These are phyloP conservation scores for Colletotrichum liriopes DNA, from an alignment of 2,329 filamentous ascomycete species.

Conservation along the genomic window DNA sequence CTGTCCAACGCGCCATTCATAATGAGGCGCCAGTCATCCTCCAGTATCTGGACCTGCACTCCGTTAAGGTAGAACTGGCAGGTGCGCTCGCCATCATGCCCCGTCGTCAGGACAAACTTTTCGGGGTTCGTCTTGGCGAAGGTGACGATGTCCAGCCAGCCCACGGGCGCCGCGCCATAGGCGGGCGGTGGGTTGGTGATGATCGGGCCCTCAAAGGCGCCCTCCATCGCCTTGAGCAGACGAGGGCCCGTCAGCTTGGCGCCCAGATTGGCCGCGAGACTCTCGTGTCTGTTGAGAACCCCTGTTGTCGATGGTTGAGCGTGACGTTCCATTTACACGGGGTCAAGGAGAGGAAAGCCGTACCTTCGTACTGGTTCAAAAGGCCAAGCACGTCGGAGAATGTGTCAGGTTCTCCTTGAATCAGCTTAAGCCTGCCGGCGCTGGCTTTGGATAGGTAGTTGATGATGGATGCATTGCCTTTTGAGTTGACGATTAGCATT, in stretches of 20 bases:
- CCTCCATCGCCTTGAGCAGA: conserved; percentile 87
- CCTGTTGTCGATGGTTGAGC: conserved; percentile 58
- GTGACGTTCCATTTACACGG: conserved; percentile 22
- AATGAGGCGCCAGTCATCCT: conserved; percentile 90
- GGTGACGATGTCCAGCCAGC: conserved; percentile 89
- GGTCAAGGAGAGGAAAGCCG: conserved; percentile 34
- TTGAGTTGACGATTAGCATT: conserved; percentile 37
- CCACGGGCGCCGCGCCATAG: conserved; percentile 70
- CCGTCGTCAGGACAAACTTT: conserved; percentile 81
- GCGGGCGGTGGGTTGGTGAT: conserved; percentile 66
- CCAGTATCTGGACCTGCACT: conserved; percentile 85
- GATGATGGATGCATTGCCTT: conserved; percentile 56
- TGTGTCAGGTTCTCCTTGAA: conserved; percentile 74
- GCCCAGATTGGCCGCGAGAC: conserved; percentile 87
- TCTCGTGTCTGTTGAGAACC: conserved; percentile 88
- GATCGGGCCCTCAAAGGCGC: conserved; percentile 87
- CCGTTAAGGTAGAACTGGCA: conserved; percentile 90
- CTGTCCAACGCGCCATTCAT: conserved; percentile 87
- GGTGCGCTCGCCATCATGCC: conserved; percentile 77
- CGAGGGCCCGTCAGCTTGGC: conserved; percentile 87
- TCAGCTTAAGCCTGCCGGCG: conserved; percentile 62
- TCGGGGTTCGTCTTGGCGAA: conserved; percentile 86
- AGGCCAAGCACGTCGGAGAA: conserved; percentile 81
- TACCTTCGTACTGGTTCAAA: conserved; percentile 83
- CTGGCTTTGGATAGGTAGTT: conserved; percentile 68